Base-by-base conservation (phyloP, 2,329 filamentous ascomycete species). In the Helicocarpus griseus region DNA sequence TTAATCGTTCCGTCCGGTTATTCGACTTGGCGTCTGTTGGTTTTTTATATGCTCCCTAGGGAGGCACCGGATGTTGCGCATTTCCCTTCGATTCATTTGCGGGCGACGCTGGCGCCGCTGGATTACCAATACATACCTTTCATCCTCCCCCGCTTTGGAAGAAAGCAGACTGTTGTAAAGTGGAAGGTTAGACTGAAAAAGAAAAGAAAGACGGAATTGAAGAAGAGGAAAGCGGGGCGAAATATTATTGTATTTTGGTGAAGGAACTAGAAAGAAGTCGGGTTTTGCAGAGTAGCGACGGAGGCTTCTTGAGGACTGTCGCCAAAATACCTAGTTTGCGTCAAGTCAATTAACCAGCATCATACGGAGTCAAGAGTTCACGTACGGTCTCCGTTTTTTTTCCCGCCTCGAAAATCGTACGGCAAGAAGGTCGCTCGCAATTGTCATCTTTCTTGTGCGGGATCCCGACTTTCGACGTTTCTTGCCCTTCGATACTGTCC, bases 31-130 rank as follows among this genome's bases (percentile, higher is more conserved):
- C 6, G 40, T 7, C 8, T 11, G 8, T 44, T 21, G 22, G 38
- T 17, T 38, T 33, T 36, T 28, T 48, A 5, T 36, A 22, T 43
- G 24, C 8, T 29, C 38, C 28, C 19, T 26, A 14, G 19, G 35
- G 24, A 33, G 44, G 45, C 47, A 56, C 57, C 57, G 57, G 52
- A 62, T 62, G 59, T 58, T 61, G 57, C 55, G 56, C 57, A 54
- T 60, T 58, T 48, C 54, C 47, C 33, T 48, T 43, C 54, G 40
- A 36, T 55, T 50, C 49, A 51, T 53, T 51, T 53, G 54, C 52
- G 54, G 53, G 59, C 60, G 57, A 60, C 57, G 57, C 58, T 57
- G 58, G 58, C 58, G 58, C 58, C 59, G 60, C 60, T 57, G 53
- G 49, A 50, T 55, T 57, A 49, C 45, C 28, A 38, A 46, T 54